Evolutionary conservation across 2,329 filamentous ascomycete genomes (phyloP), one percentile per base, ranked within the genome.

Genomic region (Ustilaginoidea virens): DNA sequence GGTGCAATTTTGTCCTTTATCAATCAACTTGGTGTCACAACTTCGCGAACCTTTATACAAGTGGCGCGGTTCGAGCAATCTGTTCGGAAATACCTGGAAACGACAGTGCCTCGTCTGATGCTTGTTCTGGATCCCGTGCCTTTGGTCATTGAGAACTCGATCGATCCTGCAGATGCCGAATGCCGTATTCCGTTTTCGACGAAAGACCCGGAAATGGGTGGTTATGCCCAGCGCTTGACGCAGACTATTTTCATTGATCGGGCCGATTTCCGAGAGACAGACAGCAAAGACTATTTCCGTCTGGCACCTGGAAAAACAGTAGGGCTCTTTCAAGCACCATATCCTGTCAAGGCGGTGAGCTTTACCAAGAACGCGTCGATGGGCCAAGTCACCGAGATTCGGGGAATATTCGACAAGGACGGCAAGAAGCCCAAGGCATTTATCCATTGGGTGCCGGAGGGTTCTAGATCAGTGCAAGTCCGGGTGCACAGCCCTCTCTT

Each of bases 11-110:
- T 93, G 33, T 77, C 81, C 30, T 94, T 94, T 43, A 74, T 94
- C 33, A 82, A 83, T 40, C 83, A 92, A 52, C 72, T 94, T 13
- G 87, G 86, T 17, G 85, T 94, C 21, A 92, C 86, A 1, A 92
- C 85, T 22, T 66, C 76, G 21, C 69, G 71, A 30, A 80, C 78
- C 4, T 73, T 80, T 37, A 92, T 93, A 41, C 74, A 87, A 49
- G 74, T 82, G 25, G 56, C 66, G 32, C 74, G 79, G 11, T 83
- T 94, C 36, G 87, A 94, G 45, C 74, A 87, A 46, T 74, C 74
- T 0, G 73, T 94, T 35, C 74, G 87, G 14, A 74, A 74, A 38
- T 92, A 93, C 48, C 74, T 96, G 8, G 87, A 94, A 51, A 70
- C 69, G 27, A 85, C 81, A 0, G 85, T 93, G 0, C 86, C 87